Base-by-base conservation (phyloP, 371 early-diverging fungal species). In the Syncephalastrum monosporum region DNA sequence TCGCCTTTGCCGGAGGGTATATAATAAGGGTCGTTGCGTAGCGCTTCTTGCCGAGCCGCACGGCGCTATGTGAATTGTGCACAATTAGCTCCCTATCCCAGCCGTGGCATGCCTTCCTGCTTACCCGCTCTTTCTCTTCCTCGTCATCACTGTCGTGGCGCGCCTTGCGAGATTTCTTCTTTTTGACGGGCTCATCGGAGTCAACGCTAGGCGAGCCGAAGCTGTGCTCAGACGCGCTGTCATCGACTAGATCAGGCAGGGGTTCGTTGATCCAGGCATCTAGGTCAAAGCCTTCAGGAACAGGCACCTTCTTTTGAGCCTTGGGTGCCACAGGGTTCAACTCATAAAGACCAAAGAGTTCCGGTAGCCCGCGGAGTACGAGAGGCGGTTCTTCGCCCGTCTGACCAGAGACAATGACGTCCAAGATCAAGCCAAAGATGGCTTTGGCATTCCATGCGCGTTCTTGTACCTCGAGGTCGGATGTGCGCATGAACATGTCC, bases 291-390 rank as follows among this genome's bases (percentile, higher is more conserved):
- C 87, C 93, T n/a, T 92, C 90, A 12, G 95, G 96, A 1, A 93
- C 69, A 17, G 92, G 91, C 0, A 97, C 93, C 65, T 91, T 91
- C 56, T 81, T 81, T 68, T 96, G 96, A 0, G 96, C 95, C 52
- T 88, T 91, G n/a, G 90, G 86, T 3, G 93, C 91, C 0, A 97
- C 95, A 1, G 96, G 96, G 57, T 94, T 95, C 15, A 97, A 75
- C 50, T 94, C 96, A 56, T 89, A 91, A 7, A 73, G 71, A 52
- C 90, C 90, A 65, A 94, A 89, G 8, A 87, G 60, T 10, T 74
- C 64, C 12, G 87, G 77, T 4, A 91, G 72, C 5, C 85, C 84
- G 33, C 65, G 58, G 50, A 83, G 71, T n/a, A 79, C 57, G 7
- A 50, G 29, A 14, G 75, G 76, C 2, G 67, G 53, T 38, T 72